Base-by-base conservation (phyloP, 2,329 filamentous ascomycete genomes). In the Pestalotiopsis fici region DNA sequence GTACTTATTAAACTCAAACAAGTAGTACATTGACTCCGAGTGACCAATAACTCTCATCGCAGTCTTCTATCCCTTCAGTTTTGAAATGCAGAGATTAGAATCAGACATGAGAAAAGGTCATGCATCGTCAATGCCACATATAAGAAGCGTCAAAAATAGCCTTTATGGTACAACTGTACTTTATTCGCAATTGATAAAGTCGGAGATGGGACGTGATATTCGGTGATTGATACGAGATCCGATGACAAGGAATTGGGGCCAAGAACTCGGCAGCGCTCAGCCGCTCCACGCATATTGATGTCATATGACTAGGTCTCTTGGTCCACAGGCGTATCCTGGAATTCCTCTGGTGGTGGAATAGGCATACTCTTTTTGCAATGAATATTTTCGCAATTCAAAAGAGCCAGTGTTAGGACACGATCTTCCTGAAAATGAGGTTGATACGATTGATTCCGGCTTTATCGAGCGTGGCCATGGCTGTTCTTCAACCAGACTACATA, bases 401-500 rank as follows among this genome's bases (percentile, higher is more conserved):
- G 31, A 2, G n/a, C 31, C 31, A 35, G 31, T 35, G 5, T 35
- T 35, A 50, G 18, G n/a, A 9, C 15, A 50, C n/a, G 15, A 9
- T n/a, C 5, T n/a, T 12, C 18, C 9, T n/a, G 43, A 60, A 37
- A 60, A 60, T 60, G 31, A 25, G 28, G 15, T 3, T 60, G n/a
- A 6, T 60, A 15, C 1, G 3, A 21, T 6, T 13, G 23, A 12
- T 60, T 11, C 11, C 57, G 6, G 28, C 57, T 31, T 18, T 35
- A 18, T 25, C n/a, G n/a, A n/a, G 31, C 13, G 27, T 23, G 7
- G 28, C 13, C 28, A 15, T 37, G 57, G 57, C 57, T 13, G 27
- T 31, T 13, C 57, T 60, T 23, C 57, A 60, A n/a, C 72, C 73
- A 31, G 76, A 77, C 39, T 76, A 74, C 64, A 76, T 74, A 4